Evolutionary conservation across 2,329 filamentous ascomycete species (phyloP), one percentile per base, ranked within the genome.

Genomic region (Penicillium crustosum): DNA sequence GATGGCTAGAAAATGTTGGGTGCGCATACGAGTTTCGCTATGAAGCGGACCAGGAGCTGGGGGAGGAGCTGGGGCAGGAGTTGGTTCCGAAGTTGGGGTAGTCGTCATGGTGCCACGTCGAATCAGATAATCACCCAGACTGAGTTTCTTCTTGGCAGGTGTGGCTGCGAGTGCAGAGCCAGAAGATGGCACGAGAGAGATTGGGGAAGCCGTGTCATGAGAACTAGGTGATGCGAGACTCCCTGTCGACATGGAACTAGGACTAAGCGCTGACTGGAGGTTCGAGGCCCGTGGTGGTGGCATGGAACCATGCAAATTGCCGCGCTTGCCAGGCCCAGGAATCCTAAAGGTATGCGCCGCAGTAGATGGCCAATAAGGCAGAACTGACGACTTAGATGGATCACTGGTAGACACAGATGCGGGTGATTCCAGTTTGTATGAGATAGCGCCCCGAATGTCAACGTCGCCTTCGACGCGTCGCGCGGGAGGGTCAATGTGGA

Each of bases 61-160:
- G 7, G 17, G 9, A 43, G 51, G 23, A 47, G 29, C 31, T 17
- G 50, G 41, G 17, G 42, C 17, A 35, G 38, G 44, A 65, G 47
- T 56, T 7, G 67, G 71, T 55, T 80, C 78, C 6, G 70, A 67
- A 0, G 73, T 73, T 7, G 77, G 76, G 0, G 77, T 76, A 15
- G 70, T 68, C 43, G 54, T 27, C 60, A 77, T 63, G 19, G 74
- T 77, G 12, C 73, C 73, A 50, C 76, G 72, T 52, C 75, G 74
- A 49, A 72, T 78, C 53, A 80, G 72, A 60, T 82, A 82, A 61
- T 82, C 79, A 44, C 78, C 78, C 21, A 82, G 65, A 61, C 77
- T 81, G 48, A 81, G 71, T 60, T 81, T 81, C 66, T 81, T 82
- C 67, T 81, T 80, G 19, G 76, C 73, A 3, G 79, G 79, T 62